Evolutionary conservation across 305 asterid genomes (phyloP).

Genomic region (Rubia occidens): DNA sequence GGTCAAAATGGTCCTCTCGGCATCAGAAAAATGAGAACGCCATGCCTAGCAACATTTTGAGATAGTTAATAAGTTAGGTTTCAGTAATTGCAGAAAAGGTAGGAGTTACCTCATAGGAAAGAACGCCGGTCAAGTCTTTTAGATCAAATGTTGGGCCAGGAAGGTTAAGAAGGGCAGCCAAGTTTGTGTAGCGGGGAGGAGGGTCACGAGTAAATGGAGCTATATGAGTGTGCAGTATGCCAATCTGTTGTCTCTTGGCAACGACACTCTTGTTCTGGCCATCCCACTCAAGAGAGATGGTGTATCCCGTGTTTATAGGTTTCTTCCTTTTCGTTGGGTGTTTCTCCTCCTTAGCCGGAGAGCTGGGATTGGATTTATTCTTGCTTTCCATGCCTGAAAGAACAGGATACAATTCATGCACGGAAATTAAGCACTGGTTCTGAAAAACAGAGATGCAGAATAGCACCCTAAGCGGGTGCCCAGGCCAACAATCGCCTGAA

Average conservation of each 20-base stretch:
- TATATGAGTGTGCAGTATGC: conserved; percentile 58
- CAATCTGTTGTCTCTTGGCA: conserved; percentile 82
- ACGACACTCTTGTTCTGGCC: conserved; percentile 59
- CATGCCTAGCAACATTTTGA: conserved; percentile 63
- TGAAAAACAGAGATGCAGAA: too few relatives aligned
- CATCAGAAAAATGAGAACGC: conserved; percentile 59
- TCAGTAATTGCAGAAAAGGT: background rate
- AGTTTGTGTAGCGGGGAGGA: conserved; percentile 29
- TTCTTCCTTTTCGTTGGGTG: conserved; percentile 51
- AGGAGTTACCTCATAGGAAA: conserved; percentile 58
- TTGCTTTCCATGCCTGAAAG: conserved; percentile 25
- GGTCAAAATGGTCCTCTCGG: conserved; percentile 51
- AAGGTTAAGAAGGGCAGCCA: conserved; percentile 70
- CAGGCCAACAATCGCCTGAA: too few relatives aligned
- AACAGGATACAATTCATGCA: conserved; percentile 13
- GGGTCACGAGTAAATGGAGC: conserved; percentile 42
- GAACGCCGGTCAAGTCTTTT: conserved; percentile 48
- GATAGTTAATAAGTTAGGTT: background rate
- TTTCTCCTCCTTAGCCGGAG: conserved; percentile 37
- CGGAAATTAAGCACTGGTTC: background rate
- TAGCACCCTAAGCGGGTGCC: too few relatives aligned
- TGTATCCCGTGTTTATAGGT: conserved; percentile 18
- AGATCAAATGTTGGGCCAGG: conserved; percentile 71
- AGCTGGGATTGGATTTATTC: conserved; percentile 50
- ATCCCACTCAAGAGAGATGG: conserved; percentile 78